Base-by-base conservation (phyloP, 1,284 basidiomycete species). In the Coniophora puteana region DNA sequence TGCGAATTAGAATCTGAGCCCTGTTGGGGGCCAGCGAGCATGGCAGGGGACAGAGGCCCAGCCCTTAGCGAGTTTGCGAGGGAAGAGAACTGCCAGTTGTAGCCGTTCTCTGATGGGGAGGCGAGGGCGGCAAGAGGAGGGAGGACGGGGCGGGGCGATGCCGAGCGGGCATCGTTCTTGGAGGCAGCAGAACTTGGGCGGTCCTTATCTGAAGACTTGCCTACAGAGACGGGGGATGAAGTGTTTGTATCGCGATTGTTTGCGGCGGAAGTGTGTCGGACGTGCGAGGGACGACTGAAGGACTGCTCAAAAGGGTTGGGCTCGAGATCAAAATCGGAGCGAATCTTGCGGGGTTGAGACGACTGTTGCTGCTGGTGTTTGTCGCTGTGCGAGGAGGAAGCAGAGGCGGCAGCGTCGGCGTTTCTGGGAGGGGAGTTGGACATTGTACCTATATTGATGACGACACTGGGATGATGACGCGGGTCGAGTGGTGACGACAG, bases 261-360 rank as follows among this genome's bases (percentile, higher is more conserved):
- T 36, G 64, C 51, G 49, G 64, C 47, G 57, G 65, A 38, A 48
- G 62, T 47, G 67, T 66, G 61, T 4, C 77, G 68, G 48, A 78
- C 63, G 46, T 77, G 76, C 28, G 69, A 67, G 26, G 76, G 73
- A 54, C 72, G 65, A 27, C 77, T 68, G 16, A 97, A 98, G 38
- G 90, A 94, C 65, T 93, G 89, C 60, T 98, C 94, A 58, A 97
- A 98, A 0, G 94, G 94, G 60, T 98, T 98, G 12, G 90, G 91
- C 62, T 98, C 94, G 45, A 92, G 79, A 60, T 87, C 82, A 61
- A 89, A 84, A 58, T 82, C 83, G 32, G 72, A 73, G 51, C 80
- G 75, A 20, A 70, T 75, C 51, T 72, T 71, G 39, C 58, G 56
- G n/a, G 50, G 42, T n/a, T n/a, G n/a, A 12, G 50, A 61, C 5